A percentile compares a stretch with the other conserved stretches of the same genome.
phyloP scores from a whole-genome alignment of 768 basidiomycete species.

The Panellus pusillus region DNA sequence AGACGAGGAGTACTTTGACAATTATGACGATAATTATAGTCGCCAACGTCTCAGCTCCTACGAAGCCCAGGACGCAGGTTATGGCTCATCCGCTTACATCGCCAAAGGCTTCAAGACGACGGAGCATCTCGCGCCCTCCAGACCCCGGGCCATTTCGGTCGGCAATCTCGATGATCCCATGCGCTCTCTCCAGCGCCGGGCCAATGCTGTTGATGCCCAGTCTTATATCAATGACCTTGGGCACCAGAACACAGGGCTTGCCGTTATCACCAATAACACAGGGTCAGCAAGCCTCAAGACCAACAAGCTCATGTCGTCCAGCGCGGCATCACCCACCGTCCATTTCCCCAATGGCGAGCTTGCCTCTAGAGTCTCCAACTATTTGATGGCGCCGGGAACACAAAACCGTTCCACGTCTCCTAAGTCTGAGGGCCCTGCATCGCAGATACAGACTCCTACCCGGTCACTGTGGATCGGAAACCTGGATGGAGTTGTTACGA shows the following conservation, averaged over 20 bases:
- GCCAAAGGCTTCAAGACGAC: constrained; percentile 71
- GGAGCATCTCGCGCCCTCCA: constrained; percentile 62
- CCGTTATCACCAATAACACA: constrained; percentile 37
- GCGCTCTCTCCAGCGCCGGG: constrained; percentile 67
- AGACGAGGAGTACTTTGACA: constrained; percentile 71
- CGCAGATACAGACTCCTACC: constrained; percentile 89
- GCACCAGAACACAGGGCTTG: constrained; percentile 40
- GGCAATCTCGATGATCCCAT: constrained; percentile 81
- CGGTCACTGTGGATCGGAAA: constrained; percentile 99
- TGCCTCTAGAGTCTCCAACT: constrained; percentile 58
- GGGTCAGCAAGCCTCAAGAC: constrained; percentile 55
- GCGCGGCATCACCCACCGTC: constrained; percentile 54
- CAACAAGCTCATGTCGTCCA: constrained; percentile 50
- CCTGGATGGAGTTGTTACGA: constrained; percentile 90
- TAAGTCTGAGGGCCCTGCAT: constrained; percentile 68
- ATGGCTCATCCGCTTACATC: constrained; percentile 59
- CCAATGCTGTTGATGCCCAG: constrained; percentile 56
- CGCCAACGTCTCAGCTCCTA: constrained; percentile 65
- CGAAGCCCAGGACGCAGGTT: constrained; percentile 54
- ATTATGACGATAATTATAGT: constrained; percentile 50
- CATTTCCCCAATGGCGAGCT: constrained; percentile 71
- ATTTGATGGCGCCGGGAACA: constrained; percentile 65
- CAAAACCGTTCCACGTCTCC: constrained; percentile 81
- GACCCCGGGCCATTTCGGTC: constrained; percentile 87
- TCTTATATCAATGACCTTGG: constrained; percentile 60